A percentile compares a stretch with the other conserved stretches of the same genome.
phyloP scores from a whole-genome alignment of 192 early-diverging fungal genomes.

The Backusella westeae region DNA sequence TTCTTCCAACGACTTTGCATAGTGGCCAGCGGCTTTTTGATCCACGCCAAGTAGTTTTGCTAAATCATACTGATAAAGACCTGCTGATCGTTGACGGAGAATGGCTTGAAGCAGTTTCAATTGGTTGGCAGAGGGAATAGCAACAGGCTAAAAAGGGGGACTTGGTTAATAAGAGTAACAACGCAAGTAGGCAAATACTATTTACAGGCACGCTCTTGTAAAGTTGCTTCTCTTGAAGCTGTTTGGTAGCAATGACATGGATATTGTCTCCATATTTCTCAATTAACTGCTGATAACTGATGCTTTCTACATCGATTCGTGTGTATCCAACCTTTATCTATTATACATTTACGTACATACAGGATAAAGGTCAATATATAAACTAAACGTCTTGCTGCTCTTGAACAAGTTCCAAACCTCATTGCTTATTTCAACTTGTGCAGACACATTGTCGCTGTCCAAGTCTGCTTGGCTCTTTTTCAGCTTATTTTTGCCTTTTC shows the following conservation, averaged over 20 bases:
- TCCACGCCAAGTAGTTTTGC: constrained; percentile 7
- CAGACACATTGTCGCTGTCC: background rate
- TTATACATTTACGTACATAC: too few relatives aligned
- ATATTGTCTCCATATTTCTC: constrained; percentile 10
- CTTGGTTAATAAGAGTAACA: background rate
- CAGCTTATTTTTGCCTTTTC: background rate
- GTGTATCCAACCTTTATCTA: background rate
- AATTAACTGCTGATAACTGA: constrained; percentile 9
- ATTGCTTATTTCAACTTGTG: background rate
- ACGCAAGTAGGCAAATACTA: background rate
- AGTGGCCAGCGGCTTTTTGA: constrained; percentile 18
- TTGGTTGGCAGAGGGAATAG: background rate
- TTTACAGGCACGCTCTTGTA: constrained; percentile 20
- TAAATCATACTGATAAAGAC: constrained; percentile 18
- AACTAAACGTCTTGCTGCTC: background rate
- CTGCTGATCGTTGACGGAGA: background rate
- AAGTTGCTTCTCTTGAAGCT: constrained; percentile 23
- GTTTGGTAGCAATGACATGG: background rate
- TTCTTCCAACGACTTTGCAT: constrained; percentile 20
- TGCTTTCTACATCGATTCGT: background rate
- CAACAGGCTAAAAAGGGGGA: constrained; percentile 13
- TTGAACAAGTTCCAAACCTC: background rate
- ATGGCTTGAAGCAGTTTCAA: background rate
- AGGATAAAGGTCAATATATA: background rate
- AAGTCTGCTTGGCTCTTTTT: background rate